Evolutionary conservation across 2,329 filamentous ascomycete species (phyloP).

Genomic region (Phialophora chinensis): DNA sequence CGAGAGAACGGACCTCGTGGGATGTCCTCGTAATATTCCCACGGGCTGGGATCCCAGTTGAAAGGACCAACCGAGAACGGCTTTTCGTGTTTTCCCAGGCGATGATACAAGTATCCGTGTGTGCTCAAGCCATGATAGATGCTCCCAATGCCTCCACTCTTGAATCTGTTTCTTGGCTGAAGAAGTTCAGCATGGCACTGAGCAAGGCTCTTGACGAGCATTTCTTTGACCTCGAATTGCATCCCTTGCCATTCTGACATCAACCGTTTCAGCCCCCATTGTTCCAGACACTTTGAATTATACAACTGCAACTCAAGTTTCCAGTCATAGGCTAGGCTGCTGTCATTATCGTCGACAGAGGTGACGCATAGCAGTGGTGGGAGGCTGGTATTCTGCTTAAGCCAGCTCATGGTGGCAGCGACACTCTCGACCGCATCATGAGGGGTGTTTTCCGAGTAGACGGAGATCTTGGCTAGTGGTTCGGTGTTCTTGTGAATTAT

Average conservation of each 20-base stretch:
- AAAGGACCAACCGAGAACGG: background rate
- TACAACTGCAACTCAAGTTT: background rate
- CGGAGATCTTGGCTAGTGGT: background rate
- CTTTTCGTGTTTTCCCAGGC: background rate
- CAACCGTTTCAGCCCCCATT: background rate
- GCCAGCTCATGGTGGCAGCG: background rate
- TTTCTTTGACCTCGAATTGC: background rate
- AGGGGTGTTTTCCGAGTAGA: background rate
- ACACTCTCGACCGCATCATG: background rate
- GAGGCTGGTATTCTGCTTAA: background rate
- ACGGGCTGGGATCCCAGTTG: background rate
- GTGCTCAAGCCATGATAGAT: background rate
- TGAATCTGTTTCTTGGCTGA: conserved; percentile 2
- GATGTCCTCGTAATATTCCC: background rate
- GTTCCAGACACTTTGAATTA: background rate
- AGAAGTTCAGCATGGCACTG: background rate
- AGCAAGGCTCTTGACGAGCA: conserved; percentile 1
- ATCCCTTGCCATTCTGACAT: background rate
- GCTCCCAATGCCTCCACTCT: background rate
- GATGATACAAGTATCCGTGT: background rate
- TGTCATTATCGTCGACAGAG: background rate
- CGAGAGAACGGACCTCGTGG: background rate
- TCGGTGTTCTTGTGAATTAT: background rate
- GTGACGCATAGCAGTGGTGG: background rate
- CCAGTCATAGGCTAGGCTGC: background rate